Evolutionary conservation across 2,329 filamentous ascomycete species (phyloP).

Genomic region (Septoria linicola): DNA sequence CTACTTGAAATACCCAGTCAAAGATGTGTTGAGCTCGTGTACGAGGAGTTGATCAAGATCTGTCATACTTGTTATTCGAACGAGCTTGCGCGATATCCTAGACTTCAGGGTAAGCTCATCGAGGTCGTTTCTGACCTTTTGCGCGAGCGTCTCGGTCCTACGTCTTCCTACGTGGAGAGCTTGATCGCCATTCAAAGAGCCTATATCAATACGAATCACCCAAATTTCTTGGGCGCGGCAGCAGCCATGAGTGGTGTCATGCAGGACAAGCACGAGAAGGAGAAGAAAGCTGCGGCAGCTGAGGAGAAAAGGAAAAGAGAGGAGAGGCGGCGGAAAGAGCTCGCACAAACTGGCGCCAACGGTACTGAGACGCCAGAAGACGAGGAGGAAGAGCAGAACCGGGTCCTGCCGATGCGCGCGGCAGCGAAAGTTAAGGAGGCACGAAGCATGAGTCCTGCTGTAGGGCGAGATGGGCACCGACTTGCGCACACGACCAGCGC

Average conservation of each 20-base stretch:
- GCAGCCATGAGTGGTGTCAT: conserved; percentile 98
- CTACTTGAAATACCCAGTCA: conserved; percentile 92
- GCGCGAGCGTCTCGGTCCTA: conserved; percentile 84
- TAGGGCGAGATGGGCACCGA: conserved; percentile 53
- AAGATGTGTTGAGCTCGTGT: conserved; percentile 94
- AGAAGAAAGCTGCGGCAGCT: conserved; percentile 74
- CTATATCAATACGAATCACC: conserved; percentile 99
- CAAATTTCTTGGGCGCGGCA: conserved; percentile 94
- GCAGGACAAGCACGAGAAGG: conserved; percentile 88
- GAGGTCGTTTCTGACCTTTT: conserved; percentile 96
- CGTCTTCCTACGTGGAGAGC: conserved; percentile 89
- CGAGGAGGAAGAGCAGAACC: conserved; percentile 54
- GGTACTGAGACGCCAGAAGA: conserved; percentile 67
- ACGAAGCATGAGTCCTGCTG: conserved; percentile 79
- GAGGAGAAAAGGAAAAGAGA: conserved; percentile 87
- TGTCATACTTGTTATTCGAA: conserved; percentile 97
- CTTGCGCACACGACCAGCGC: conserved; percentile 27
- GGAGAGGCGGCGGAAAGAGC: conserved; percentile 75
- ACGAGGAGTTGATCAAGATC: conserved; percentile 98
- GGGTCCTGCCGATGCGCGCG: conserved; percentile 55
- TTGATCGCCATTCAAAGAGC: conserved; percentile 95
- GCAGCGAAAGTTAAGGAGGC: conserved; percentile 51
- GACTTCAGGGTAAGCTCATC: conserved; percentile 93
- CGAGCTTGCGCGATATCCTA: conserved; percentile 86
- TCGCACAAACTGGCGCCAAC: conserved; percentile 63